phyloP scores from a whole-genome alignment of 306 rosid species.

The Cajanus cajan region DNA sequence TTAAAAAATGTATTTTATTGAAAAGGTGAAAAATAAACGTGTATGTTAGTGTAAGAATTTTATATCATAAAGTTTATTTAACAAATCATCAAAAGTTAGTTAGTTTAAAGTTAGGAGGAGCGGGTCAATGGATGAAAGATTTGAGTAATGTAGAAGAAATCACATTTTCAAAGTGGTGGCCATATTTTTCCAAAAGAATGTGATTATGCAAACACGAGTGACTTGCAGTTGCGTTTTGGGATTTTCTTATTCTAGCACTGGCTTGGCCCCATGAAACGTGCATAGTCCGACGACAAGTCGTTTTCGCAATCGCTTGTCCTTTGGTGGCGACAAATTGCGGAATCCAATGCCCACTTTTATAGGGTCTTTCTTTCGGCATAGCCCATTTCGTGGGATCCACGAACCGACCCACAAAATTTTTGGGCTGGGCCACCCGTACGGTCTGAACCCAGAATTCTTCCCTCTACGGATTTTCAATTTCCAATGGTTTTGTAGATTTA shows the following conservation, averaged over 20 bases:
- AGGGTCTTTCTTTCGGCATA: not conserved
- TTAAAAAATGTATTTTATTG: too few relatives aligned
- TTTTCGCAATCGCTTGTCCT: not conserved
- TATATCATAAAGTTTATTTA: not conserved
- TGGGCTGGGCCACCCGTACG: not conserved
- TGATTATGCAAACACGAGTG: not conserved
- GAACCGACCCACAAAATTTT: not conserved
- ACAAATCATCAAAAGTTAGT: not conserved
- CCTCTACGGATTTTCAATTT: not conserved
- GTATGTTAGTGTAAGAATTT: too few relatives aligned
- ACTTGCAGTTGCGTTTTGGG: not conserved
- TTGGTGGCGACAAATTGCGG: slow-evolving; percentile 26
- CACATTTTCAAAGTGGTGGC: not conserved
- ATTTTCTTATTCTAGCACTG: not conserved
- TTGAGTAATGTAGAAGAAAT: not conserved
- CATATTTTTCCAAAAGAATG: not conserved
- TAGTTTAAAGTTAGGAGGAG: not conserved
- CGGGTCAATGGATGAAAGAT: not conserved
- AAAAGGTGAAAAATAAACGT: too few relatives aligned
- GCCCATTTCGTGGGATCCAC: slow-evolving; percentile 6
- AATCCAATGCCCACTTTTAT: slow-evolving; percentile 30
- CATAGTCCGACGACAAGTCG: slow-evolving; percentile 2
- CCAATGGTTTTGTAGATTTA: not conserved
- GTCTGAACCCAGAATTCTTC: not conserved
- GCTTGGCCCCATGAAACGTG: not conserved